Evolutionary conservation across 139 green algal genomes (phyloP).

Genomic region (Tetraselmis chui): DNA sequence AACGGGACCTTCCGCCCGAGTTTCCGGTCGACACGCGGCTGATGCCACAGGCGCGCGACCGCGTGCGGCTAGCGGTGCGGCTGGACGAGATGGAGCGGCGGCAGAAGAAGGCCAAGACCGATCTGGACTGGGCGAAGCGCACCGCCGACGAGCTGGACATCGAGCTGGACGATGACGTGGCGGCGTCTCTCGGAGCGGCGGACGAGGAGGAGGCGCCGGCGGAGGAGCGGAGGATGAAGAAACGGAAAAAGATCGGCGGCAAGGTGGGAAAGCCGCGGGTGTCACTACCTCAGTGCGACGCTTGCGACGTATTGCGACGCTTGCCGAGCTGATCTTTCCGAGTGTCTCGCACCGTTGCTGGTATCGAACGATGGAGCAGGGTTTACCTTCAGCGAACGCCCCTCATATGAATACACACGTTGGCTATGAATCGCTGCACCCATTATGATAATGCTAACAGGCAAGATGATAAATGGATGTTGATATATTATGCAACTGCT

Average conservation of each 20-base stretch:
- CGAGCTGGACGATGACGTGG: conserved; percentile 27
- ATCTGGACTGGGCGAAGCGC: conserved; percentile 41
- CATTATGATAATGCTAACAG: no score
- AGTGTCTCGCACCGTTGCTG: no score
- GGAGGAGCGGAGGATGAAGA: not conserved
- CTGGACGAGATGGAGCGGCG: conserved; percentile 58
- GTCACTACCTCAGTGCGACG: no score
- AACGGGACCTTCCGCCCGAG: conserved; percentile 30
- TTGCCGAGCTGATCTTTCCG: no score
- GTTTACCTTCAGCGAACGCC: no score
- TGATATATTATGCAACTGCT: no score
- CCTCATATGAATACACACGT: no score
- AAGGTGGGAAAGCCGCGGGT: not conserved
- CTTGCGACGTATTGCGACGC: no score
- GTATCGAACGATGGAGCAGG: no score
- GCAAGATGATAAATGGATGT: no score
- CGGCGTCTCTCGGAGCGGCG: conserved; percentile 25
- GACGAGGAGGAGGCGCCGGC: conserved; percentile 1
- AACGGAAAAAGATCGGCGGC: not conserved
- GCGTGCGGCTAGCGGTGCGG: conserved; percentile 40
- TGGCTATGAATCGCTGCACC: no score
- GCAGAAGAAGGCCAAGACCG: conserved; percentile 49
- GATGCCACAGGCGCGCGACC: conserved; percentile 19
- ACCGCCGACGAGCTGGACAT: conserved; percentile 43
- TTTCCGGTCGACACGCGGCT: conserved; percentile 65